Percentiles rank a stretch among this genome's conserved stretches.
Evolutionary conservation across 1,284 basidiomycete genomes (phyloP).

Genomic region (Neolentinus lepideus): DNA sequence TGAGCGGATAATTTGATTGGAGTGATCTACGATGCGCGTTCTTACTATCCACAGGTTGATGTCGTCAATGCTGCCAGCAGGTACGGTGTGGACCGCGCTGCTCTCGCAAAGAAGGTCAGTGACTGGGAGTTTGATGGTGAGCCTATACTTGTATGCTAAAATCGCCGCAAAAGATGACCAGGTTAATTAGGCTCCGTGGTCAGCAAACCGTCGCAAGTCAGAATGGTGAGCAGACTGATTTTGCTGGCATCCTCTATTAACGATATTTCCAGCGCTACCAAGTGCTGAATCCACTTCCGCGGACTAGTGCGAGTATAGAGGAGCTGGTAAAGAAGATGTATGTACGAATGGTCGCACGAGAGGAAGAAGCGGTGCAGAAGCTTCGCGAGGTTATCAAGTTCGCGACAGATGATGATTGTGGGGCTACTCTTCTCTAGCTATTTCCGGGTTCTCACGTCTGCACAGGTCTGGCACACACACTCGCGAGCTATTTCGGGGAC

Average conservation of each 20-base stretch:
- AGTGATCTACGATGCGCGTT: background rate
- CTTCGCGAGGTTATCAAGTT: constrained; percentile 35
- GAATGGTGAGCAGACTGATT: constrained; percentile 22
- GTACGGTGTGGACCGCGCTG: constrained; percentile 24
- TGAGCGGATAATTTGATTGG: constrained; percentile 6
- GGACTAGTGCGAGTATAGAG: constrained; percentile 25
- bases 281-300: constrained; percentile 30
- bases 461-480: constrained; percentile 34
- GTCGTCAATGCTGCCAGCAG: constrained; percentile 22
- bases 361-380: constrained; percentile 35
- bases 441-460: background rate
- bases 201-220: constrained; percentile 34
- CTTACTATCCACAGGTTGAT: constrained; percentile 25
- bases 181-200: constrained; percentile 22
- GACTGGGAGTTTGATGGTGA: constrained; percentile 30
- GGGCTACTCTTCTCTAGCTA: constrained; percentile 9
- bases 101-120: constrained; percentile 28
- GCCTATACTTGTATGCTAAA: constrained; percentile 1
- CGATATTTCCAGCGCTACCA: constrained; percentile 27
- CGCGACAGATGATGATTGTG: constrained; percentile 38
- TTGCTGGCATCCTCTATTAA: background rate
- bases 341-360: constrained; percentile 31
- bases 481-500: constrained; percentile 42
- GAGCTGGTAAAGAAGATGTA: constrained; percentile 28
- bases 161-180: background rate